Evolutionary conservation across 345 rosid genomes (phyloP), one percentile per base, ranked within the genome.

Genomic region (Fremontodendron californicum): DNA sequence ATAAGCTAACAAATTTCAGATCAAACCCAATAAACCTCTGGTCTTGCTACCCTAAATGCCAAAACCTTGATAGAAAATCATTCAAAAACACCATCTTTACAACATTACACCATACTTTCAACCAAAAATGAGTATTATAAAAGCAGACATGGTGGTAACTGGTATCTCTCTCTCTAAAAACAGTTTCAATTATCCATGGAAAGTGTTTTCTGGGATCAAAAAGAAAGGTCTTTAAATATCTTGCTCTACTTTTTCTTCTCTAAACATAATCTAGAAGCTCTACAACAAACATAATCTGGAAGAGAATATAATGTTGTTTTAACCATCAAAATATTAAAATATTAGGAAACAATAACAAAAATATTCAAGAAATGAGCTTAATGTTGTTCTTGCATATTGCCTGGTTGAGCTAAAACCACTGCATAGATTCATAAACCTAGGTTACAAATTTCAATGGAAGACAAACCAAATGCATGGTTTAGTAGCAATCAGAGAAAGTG

Each of bases 141-240:
- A 74, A 21, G 46, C 31, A 82, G 98, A 94, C 98, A 94, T 94
- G 81, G 81, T 54, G 55, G 45, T 70, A 27, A 74, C 37, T n/a
- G n/a, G n/a, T n/a, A n/a, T 76, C 40, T 9, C 63, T 42, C 45
- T 4, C 23, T 66, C 40, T 46, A 15, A 57, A 49, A 42, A 45
- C 39, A 74, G 52, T 73, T 21, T 52, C 63, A 15, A 27, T n/a
- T n/a, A 11, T 15, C 6, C 15, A n/a, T 27, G 57, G 12, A 45
- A 69, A 69, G 3, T 29, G 55, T 12, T 25, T 27, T 27, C 11
- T 16, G 74, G 37, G 73, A 70, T 70, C 58, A 70, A 70, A 70
- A 70, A 5, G 25, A 70, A 27, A 23, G 54, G 77, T 19, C 77
- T 74, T 15, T 74, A 39, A 31, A 25, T 54, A 10, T 60, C 51